These are phyloP conservation scores for Phylloporus gajari DNA, from an alignment of 1,284 basidiomycete genomes.

Conservation along the genomic window DNA sequence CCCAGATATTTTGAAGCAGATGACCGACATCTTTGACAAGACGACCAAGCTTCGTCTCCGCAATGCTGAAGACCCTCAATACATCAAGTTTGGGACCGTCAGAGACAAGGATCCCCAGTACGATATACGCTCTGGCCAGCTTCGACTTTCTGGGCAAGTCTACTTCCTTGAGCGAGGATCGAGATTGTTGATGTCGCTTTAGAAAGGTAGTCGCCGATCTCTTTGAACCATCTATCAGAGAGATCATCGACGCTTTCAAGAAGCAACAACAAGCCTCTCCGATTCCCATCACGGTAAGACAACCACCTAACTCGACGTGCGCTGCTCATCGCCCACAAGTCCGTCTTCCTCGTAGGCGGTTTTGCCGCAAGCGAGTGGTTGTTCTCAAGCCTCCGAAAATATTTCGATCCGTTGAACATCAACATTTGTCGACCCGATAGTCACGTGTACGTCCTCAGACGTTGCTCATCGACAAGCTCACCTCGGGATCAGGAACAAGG, in stretches of 20 bases:
- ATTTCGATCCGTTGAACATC: constrained; percentile 44
- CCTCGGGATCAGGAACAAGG: constrained; percentile 57
- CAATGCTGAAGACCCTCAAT: constrained; percentile 53
- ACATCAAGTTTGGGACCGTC: constrained; percentile 60
- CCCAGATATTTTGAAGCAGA: constrained; percentile 53
- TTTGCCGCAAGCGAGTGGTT: constrained; percentile 65
- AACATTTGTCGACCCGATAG: constrained; percentile 51
- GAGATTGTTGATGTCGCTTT: background rate
- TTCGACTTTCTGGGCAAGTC: constrained; percentile 54
- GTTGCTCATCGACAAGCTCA: constrained; percentile 16
- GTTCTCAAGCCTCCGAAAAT: constrained; percentile 48
- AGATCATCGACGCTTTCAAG: constrained; percentile 53
- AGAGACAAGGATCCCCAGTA: constrained; percentile 56
- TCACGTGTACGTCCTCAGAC: constrained; percentile 47
- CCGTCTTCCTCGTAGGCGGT: constrained; percentile 54
- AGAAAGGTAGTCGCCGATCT: constrained; percentile 54
- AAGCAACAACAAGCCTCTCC: constrained; percentile 45
- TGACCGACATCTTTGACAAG: constrained; percentile 60
- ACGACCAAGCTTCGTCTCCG: constrained; percentile 61
- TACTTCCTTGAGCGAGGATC: background rate
- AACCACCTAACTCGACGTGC: background rate
- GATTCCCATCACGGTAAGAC: constrained; percentile 48
- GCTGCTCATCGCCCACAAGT: constrained; percentile 33
- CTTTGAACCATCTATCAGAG: constrained; percentile 58
- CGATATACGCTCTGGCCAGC: constrained; percentile 59